Conservation (phyloP, 345 rosid genomes). For the Cardamine occulta region DNA sequence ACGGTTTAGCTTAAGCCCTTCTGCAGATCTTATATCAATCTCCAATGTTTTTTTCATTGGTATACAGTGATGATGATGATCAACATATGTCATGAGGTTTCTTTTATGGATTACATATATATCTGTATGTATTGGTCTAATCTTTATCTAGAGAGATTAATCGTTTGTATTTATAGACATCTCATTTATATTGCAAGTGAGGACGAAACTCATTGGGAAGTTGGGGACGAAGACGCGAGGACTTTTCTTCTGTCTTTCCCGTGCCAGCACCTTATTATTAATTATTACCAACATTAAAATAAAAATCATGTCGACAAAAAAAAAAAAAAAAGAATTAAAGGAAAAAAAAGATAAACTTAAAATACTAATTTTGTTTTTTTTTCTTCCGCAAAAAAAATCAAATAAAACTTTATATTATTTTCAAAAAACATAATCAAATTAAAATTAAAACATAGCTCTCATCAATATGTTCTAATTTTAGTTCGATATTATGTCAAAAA, state of each 20-base stretch:
- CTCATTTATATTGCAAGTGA: not conserved
- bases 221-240: not conserved
- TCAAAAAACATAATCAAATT: not conserved
- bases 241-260: slow-evolving; percentile 16
- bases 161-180: not conserved
- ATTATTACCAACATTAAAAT: not conserved
- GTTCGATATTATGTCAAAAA: not conserved
- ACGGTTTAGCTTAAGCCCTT: slow-evolving; percentile 52
- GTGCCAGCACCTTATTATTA: too few species aligned
- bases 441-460: too few species aligned
- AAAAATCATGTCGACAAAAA: not conserved
- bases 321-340: too few species aligned
- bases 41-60: slow-evolving; percentile 48
- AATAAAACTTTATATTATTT: too few species aligned
- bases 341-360: not conserved
- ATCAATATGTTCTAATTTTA: too few species aligned
- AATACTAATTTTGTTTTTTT: not conserved
- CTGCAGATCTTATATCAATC: slow-evolving; percentile 61
- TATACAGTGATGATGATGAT: slow-evolving; percentile 11
- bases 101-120: not conserved
- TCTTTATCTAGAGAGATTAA: not conserved
- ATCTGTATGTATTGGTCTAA: not conserved
- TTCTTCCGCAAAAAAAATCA: too few species aligned
- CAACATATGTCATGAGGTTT: slow-evolving; percentile 9
- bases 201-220: slow-evolving; percentile 20